Conservation (phyloP, 208 protist species). For the Kentomonas sorsogonicus region DNA sequence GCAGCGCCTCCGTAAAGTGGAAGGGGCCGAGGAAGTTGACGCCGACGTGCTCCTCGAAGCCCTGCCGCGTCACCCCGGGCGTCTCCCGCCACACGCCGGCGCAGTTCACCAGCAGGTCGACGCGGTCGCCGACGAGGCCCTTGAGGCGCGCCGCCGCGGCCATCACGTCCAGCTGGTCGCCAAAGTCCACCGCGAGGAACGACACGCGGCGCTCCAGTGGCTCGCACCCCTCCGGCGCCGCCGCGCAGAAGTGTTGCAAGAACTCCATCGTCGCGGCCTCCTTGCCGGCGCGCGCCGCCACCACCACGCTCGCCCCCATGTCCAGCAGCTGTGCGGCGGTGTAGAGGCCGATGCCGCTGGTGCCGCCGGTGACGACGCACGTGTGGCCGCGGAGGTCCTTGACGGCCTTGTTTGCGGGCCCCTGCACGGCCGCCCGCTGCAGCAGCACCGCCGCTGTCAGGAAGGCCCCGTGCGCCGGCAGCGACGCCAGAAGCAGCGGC, state of each 20-base stretch:
- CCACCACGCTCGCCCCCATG: slow-evolving; percentile 57
- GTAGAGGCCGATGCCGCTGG: slow-evolving; percentile 69
- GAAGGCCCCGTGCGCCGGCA: slow-evolving; percentile 28
- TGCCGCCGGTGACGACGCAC: slow-evolving; percentile 74
- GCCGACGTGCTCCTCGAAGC: slow-evolving; percentile 75
- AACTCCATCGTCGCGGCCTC: slow-evolving; percentile 43
- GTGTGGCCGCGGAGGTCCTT: slow-evolving; percentile 55
- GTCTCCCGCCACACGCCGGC: slow-evolving; percentile 70
- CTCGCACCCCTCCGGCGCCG: not conserved
- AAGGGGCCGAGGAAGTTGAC: slow-evolving; percentile 79
- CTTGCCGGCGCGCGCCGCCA: slow-evolving; percentile 40
- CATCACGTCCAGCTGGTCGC: slow-evolving; percentile 59
- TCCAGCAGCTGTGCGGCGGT: slow-evolving; percentile 65
- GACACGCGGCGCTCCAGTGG: slow-evolving; percentile 41
- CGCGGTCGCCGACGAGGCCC: slow-evolving; percentile 37
- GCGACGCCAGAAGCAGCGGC: slow-evolving; percentile 19
- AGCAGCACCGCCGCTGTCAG: slow-evolving; percentile 42
- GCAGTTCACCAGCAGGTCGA: slow-evolving; percentile 78
- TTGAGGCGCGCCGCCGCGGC: slow-evolving; percentile 59
- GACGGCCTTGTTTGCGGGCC: slow-evolving; percentile 30
- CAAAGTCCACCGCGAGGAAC: slow-evolving; percentile 55
- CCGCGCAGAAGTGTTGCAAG: slow-evolving; percentile 27
- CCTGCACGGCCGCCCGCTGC: slow-evolving; percentile 59
- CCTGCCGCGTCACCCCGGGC: slow-evolving; percentile 45
- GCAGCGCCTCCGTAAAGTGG: slow-evolving; percentile 72